Evolutionary conservation across 2,329 filamentous ascomycete species (phyloP).

Genomic region (Phialophora verrucosa): DNA sequence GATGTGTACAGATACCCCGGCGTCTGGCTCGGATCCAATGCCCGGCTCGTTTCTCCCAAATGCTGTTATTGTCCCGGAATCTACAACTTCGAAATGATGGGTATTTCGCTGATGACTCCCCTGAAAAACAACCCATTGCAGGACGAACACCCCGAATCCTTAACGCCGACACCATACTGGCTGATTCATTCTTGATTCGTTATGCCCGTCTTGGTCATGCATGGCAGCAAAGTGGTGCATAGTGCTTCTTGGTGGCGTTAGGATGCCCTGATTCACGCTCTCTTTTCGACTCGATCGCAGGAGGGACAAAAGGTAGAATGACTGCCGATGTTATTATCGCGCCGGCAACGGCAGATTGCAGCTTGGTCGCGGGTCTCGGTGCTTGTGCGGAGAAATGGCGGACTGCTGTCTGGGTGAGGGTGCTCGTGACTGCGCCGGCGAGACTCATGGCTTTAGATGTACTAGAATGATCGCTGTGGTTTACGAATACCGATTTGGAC

Average conservation of each 20-base stretch:
- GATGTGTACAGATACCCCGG: conserved; percentile 28
- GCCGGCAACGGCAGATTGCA: conserved; percentile 49
- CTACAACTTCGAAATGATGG: conserved; percentile 13
- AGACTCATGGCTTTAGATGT: conserved; percentile 32
- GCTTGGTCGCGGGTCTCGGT: conserved; percentile 48
- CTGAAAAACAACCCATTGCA: conserved; percentile 8
- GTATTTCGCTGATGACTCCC: conserved; percentile 20
- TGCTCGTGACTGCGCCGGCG: conserved; percentile 24
- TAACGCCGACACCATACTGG: conserved; percentile 22
- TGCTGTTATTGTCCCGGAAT: conserved; percentile 14
- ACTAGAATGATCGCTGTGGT: neutral
- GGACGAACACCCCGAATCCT: neutral
- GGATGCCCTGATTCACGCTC: conserved; percentile 48
- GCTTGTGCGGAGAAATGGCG: conserved; percentile 54
- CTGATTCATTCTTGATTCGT: conserved; percentile 8
- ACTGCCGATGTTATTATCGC: conserved; percentile 52
- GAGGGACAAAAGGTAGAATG: conserved; percentile 54
- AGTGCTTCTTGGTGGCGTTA: conserved; percentile 47
- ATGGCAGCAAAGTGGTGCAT: conserved; percentile 38
- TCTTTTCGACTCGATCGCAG: conserved; percentile 53
- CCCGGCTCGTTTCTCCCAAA: neutral
- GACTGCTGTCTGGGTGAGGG: conserved; percentile 42
- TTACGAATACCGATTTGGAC: neutral
- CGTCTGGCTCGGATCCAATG: neutral
- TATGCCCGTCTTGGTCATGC: conserved; percentile 21